Evolutionary conservation across 139 green algal genomes (phyloP), one percentile per base, ranked within the genome.

Genomic region (Prasinococcaceae sp.): DNA sequence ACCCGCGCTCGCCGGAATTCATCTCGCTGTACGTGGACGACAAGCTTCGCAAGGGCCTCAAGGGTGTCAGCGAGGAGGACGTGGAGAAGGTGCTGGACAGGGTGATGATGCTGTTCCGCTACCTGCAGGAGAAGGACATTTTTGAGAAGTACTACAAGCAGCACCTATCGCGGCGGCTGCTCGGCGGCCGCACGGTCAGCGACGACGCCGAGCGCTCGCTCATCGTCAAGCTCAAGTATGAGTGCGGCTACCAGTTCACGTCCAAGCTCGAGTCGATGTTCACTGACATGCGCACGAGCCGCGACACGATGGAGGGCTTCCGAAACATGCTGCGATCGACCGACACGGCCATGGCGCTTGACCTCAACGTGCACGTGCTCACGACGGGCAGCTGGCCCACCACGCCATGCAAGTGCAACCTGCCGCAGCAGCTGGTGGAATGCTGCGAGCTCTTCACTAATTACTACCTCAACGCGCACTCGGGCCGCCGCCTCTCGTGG

Each of bases 91-190:
- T 83, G 33, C 71, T 97, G 59, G 88, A 99, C 73, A 86, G 86
- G 58, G 82, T 83, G 32, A 58, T 66, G 19, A 28, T 39, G 6
- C 24, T 64, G 4, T 56, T 72, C 29, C 42, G 78, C 42, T 86
- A 80, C 61, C 64, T 84, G 8, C 79, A 92, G 52, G 90, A 99
- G 69, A 99, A 99, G 74, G 90, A 99, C 58, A 70, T 96, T 25
- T 99, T 99, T 75, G 89, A 98, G 53, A 89, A 85, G 74, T 96
- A 96, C 70, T 96, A 94, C 80, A 94, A 94, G 74, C 78, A 93
- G 75, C 90, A 97, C 70, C 71, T 97, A 38, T 76, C 85, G 55
- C 94, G 94, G 77, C 73, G 90, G 6, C 75, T 98, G 63, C 77
- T 98, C 53, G 75, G 69, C 17, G 81, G 79, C 1, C 53, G 72